Evolutionary conservation across 1,139 yeast genomes (phyloP).

Genomic region (Candida sp.): DNA sequence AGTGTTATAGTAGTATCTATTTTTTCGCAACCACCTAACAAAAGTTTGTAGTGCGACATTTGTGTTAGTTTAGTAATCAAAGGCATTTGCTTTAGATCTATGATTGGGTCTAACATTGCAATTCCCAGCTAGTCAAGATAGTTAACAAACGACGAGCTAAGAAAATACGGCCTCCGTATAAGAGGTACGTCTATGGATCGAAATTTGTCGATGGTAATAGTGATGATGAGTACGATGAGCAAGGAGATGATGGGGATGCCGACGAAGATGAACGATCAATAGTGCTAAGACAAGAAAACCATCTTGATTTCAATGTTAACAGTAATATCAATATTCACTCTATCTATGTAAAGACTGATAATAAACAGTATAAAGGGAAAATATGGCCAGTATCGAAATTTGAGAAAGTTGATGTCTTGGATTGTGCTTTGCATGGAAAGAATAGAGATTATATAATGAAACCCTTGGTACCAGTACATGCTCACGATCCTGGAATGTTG

Average conservation of each 20-base stretch:
- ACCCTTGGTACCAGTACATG: slow-evolving; percentile 6
- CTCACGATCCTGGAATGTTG: slow-evolving; percentile 17
- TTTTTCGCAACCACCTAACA: not conserved
- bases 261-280: not conserved
- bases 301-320: slow-evolving; percentile 22
- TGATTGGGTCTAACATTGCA: not conserved
- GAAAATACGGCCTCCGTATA: slow-evolving; percentile 73
- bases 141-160: slow-evolving; percentile 87
- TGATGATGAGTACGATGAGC: slow-evolving; percentile 34
- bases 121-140: slow-evolving; percentile 36
- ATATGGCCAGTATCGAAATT: slow-evolving; percentile 44
- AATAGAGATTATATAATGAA: slow-evolving; percentile 12
- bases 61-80: not conserved
- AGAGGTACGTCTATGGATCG: slow-evolving; percentile 70
- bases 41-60: not conserved
- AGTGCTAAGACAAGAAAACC: slow-evolving; percentile 13
- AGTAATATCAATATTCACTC: slow-evolving; percentile 29
- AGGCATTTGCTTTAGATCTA: not conserved
- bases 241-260: slow-evolving; percentile 16
- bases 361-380: slow-evolving; percentile 17
- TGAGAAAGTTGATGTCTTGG: slow-evolving; percentile 45
- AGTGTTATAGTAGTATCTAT: too few species aligned
- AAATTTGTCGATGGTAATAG: slow-evolving; percentile 31
- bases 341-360: slow-evolving; percentile 32
- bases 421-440: slow-evolving; percentile 23